A percentile compares a stretch with the other conserved stretches of the same genome.
phyloP scores from a whole-genome alignment of 179 eudicot species.

The Actinidia chinensis region DNA sequence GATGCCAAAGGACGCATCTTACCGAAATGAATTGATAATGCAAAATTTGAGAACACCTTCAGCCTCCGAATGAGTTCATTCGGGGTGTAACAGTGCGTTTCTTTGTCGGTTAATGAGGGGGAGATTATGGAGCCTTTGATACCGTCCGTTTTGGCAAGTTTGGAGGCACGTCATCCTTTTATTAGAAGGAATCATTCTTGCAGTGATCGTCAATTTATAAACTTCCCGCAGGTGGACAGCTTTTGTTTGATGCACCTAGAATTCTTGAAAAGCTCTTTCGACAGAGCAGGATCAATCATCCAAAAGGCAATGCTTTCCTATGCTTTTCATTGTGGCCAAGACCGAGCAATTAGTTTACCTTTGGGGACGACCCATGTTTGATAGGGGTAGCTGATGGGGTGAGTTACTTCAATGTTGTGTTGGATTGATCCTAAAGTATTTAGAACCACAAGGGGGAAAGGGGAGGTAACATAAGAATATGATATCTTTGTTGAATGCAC shows the following conservation, averaged over 20 bases:
- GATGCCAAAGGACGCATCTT: conserved; percentile 65
- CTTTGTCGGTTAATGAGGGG: conserved; percentile 66
- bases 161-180: conserved; percentile 72
- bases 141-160: conserved; percentile 63
- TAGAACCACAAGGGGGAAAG: conserved; percentile 66
- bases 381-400: conserved; percentile 62
- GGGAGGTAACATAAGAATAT: conserved; percentile 66
- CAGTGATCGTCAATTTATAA: conserved; percentile 74
- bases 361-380: conserved; percentile 54
- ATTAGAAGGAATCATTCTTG: conserved; percentile 78
- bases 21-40: conserved; percentile 79
- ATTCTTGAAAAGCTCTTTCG: conserved; percentile 64
- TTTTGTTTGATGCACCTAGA: conserved; percentile 76
- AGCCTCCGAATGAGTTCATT: conserved; percentile 77
- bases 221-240: conserved; percentile 76
- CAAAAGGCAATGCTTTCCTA: conserved; percentile 76
- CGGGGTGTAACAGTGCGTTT: conserved; percentile 76
- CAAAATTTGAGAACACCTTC: conserved; percentile 75
- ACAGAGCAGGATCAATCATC: conserved; percentile 80
- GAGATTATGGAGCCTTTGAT: conserved; percentile 88
- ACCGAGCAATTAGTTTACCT: conserved; percentile 65
- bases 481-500: conserved; percentile 59
- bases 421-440: conserved; percentile 75
- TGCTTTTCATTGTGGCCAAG: conserved; percentile 76
- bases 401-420: conserved; percentile 68